A percentile compares a stretch with the other conserved stretches of the same genome.
phyloP scores from a whole-genome alignment of 768 basidiomycete genomes.

The Dentipellis fragilis region DNA sequence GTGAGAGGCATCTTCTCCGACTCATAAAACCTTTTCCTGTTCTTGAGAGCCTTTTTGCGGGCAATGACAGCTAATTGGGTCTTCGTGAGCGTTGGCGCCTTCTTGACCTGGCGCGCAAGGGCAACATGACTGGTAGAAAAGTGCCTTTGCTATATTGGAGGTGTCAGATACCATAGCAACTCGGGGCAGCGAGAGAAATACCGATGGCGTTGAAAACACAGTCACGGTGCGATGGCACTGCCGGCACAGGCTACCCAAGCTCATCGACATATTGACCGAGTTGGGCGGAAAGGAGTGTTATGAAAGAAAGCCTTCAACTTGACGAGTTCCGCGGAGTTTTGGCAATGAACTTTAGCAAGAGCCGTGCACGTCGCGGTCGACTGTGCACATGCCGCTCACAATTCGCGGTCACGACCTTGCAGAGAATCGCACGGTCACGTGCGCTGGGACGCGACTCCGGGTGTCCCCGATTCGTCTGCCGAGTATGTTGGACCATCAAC shows the following conservation, averaged over 20 bases:
- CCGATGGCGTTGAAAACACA: background rate
- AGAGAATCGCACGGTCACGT: background rate
- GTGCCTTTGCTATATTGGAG: constrained; percentile 4
- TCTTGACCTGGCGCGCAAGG: constrained; percentile 43
- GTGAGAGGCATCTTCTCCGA: constrained; percentile 55
- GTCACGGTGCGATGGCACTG: background rate
- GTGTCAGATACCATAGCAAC: background rate
- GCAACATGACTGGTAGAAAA: constrained; percentile 44
- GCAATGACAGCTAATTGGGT: constrained; percentile 59
- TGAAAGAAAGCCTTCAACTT: too few relatives aligned
- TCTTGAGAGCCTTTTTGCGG: constrained; percentile 45
- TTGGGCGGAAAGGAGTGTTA: too few relatives aligned
- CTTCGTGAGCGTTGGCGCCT: constrained; percentile 55
- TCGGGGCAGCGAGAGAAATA: background rate
- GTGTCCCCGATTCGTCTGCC: background rate
- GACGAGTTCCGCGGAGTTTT: too few relatives aligned
- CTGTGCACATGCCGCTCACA: background rate
- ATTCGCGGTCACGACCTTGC: background rate
- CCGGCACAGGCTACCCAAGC: background rate
- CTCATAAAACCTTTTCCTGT: constrained; percentile 48
- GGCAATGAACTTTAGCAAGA: too few relatives aligned
- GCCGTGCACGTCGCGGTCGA: background rate
- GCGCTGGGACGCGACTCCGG: background rate
- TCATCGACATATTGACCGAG: background rate
- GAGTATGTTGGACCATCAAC: background rate